Evolutionary conservation across 306 rosid species (phyloP), one percentile per base, ranked within the genome.

Genomic region (Styphnolobium japonicum): DNA sequence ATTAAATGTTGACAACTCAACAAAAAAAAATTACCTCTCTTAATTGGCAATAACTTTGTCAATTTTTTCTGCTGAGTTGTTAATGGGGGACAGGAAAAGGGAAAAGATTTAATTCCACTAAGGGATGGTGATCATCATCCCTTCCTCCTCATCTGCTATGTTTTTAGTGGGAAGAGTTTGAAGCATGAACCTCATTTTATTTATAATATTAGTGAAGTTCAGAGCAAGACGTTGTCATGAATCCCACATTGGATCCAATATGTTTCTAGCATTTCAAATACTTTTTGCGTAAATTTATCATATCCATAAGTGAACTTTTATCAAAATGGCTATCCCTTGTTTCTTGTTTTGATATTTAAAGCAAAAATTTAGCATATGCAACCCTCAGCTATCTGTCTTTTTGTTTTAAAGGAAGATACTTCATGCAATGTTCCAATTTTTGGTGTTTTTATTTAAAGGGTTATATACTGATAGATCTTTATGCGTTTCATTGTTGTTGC

Each of bases 401-500:
- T 71, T 51, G 36, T 37, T 53, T 23, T 6, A 11, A 22, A 21
- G 57, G 36, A 58, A 61, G 39, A 55, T 37, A 7, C 21, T 49
- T 48, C 56, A 18, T 42, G 58, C 15, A 61, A 18, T 75, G 48
- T 11, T 75, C 37, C 5, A 43, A 10, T 42, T 10, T 56, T 10
- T 73, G 42, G 21, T 23, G 52, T 65, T 62, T 57, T 31, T 12
- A 19, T 12, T 56, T 14, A 11, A 49, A 27, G 3, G 33, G 52
- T 63, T 40, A 16, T 29, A 8, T 61, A 40, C 69, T 55, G 10
- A 45, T 57, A 29, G 15, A 40, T 46, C 1, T 73, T 49, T 53
- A 67, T 16, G 42, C 7, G 7, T 51, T 36, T 78, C 55, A 7
- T 80, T 79, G 34, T 49, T 82, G 34, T 63, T 88, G 90, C 90